Evolutionary conservation across 805 yeast genomes (phyloP).

Genomic region (Jamesozyma jinghongensis): DNA sequence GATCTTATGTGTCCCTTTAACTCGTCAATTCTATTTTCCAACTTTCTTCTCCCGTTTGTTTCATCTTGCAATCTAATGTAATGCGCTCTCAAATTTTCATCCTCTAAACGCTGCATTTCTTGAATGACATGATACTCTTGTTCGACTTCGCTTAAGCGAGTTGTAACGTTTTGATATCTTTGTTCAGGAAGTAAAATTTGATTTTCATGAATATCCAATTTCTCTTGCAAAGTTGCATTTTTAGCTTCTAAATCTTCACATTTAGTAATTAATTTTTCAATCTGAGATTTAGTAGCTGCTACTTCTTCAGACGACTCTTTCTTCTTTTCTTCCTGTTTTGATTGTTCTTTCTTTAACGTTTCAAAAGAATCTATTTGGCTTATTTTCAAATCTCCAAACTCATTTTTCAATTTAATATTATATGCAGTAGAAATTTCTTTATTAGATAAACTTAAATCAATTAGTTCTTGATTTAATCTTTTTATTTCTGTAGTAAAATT

Average conservation of each 20-base stretch:
- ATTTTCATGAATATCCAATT: slow-evolving; percentile 1
- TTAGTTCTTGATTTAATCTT: neutral
- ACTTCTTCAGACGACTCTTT: neutral
- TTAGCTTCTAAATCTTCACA: neutral
- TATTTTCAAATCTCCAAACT: neutral
- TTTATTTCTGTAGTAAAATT: neutral
- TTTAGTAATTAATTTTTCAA: neutral
- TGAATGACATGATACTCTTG: slow-evolving; percentile 15
- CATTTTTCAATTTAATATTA: neutral
- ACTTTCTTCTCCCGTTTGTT: slow-evolving; percentile 30
- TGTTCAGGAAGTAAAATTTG: slow-evolving; percentile 15
- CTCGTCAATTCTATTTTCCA: slow-evolving; percentile 44
- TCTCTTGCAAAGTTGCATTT: neutral
- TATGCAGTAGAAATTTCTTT: neutral
- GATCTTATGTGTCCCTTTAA: slow-evolving; percentile 29
- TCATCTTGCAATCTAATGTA: slow-evolving; percentile 31
- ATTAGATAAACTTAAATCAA: neutral
- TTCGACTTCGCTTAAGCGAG: neutral
- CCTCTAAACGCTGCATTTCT: slow-evolving; percentile 16
- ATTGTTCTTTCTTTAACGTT: neutral
- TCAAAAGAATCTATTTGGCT: neutral
- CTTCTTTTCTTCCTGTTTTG: slow-evolving; percentile 1
- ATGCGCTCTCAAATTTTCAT: slow-evolving; percentile 14
- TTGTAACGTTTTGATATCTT: slow-evolving; percentile 18
- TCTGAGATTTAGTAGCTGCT: neutral